Conservation (phyloP, 75 land plant species). For the Sequoia sempervirens region DNA sequence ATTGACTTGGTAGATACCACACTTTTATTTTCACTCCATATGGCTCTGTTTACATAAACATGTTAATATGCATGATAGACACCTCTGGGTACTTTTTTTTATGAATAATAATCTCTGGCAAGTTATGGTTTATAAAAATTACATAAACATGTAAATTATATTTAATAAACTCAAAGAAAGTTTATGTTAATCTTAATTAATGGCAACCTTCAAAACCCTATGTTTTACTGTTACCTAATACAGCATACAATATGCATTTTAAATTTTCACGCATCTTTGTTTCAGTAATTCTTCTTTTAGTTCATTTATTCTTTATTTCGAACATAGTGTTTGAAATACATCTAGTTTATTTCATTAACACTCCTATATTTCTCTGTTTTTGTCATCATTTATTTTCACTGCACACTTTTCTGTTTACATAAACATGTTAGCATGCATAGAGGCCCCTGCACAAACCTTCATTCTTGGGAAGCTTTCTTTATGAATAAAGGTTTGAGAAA, state of each 20-base stretch:
- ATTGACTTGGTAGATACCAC: constrained; percentile 74
- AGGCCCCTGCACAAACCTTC: background rate
- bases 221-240: no score
- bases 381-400: background rate
- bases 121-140: background rate
- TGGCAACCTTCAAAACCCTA: background rate
- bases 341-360: background rate
- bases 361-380: no score
- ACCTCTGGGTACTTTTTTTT: background rate
- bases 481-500: background rate
- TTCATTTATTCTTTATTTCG: background rate
- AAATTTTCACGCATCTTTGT: background rate
- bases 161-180: background rate
- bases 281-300: background rate
- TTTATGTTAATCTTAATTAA: background rate
- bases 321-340: background rate
- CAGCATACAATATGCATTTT: background rate
- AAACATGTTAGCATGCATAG: background rate
- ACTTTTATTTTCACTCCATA: background rate
- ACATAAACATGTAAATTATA: background rate
- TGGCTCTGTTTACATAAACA: background rate
- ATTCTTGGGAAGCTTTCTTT: background rate
- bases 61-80: background rate
- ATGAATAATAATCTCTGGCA: background rate
- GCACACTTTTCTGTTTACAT: background rate